Percentiles rank a stretch among this genome's conserved stretches.
Evolutionary conservation across 177 flowering plant genomes (phyloP).

Genomic region (Vitis hybrid): DNA sequence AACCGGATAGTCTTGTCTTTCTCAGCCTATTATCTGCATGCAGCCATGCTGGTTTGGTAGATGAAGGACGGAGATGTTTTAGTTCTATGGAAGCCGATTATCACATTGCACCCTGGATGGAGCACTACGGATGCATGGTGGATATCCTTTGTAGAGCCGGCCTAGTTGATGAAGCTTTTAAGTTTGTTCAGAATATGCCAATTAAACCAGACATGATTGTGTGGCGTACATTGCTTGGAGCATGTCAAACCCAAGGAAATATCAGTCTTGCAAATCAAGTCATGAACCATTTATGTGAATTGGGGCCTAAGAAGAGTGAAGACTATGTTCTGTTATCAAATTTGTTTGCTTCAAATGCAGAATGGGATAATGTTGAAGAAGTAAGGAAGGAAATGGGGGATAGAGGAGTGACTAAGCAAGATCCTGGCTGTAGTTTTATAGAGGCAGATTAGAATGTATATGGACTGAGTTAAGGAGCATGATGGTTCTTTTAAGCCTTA

Average conservation of each 20-base stretch:
- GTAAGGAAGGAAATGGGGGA: constrained; percentile 27
- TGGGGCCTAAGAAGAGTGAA: constrained; percentile 20
- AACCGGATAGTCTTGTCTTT: constrained; percentile 26
- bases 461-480: constrained; percentile 13
- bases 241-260: constrained; percentile 26
- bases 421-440: constrained; percentile 27
- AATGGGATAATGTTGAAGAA: constrained; percentile 29
- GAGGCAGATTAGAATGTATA: constrained; percentile 9
- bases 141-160: constrained; percentile 44
- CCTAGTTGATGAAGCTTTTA: constrained; percentile 31
- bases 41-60: constrained; percentile 38
- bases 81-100: constrained; percentile 27
- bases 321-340: constrained; percentile 29
- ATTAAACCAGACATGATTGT: constrained; percentile 24
- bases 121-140: constrained; percentile 46
- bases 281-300: constrained; percentile 8
- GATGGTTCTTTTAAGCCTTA: not conserved
- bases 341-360: constrained; percentile 22
- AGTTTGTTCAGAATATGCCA: constrained; percentile 29
- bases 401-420: constrained; percentile 18
- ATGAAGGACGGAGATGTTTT: constrained; percentile 32
- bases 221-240: constrained; percentile 33
- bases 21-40: constrained; percentile 32
- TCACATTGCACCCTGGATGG: constrained; percentile 25
- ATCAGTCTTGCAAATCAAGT: constrained; percentile 17